Evolutionary conservation across 140 eudicot species (phyloP), one percentile per base, ranked within the genome.

Genomic region (Oenanthe javanica): DNA sequence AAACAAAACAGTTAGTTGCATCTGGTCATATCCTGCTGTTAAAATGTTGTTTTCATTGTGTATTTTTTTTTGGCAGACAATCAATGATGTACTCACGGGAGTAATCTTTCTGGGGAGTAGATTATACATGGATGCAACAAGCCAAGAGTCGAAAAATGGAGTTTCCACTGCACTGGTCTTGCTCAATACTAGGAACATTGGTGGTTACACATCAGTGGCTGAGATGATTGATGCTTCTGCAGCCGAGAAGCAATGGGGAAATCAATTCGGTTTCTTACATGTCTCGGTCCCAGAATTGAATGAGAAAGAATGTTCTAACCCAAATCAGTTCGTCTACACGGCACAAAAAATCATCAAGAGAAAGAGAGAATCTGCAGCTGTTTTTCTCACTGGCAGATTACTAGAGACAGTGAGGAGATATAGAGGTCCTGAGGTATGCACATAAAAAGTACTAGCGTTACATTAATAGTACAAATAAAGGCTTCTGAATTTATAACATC

Each of bases 41-140:
- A 40, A 38, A 64, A 6, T 25, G 25, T 36, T 31, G 47, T 40
- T 31, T 38, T 13, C 9, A 36, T 69, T 36, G 19, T 36, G 18
- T 31, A 4, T 31, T 42, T 40, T 71, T 52, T n/a, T 4, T 54
- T 50, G 38, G 77, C 92, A 93, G 98, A 91, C 98, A 0, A 87
- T 93, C 78, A 93, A 93, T 31, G 98, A 91, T n/a, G 93, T 93
- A 46, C 76, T 93, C 27, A 88, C 96, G 0, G 93, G 97, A 40
- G 83, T 90, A 80, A 84, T 93, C 14, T 89, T 87, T 52, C 75
- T 81, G n/a, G 98, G 97, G 59, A 89, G 90, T 5, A 84, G 98
- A 74, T 54, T 93, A 61, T 93, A 93, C 92, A 93, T 93, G 98
- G 91, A 88, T 85, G 82, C 82, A 80, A 82, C 86, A 51, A 86